Evolutionary conservation across 1,284 basidiomycete species (phyloP).

Genomic region (Ustanciosporium gigantosporum): DNA sequence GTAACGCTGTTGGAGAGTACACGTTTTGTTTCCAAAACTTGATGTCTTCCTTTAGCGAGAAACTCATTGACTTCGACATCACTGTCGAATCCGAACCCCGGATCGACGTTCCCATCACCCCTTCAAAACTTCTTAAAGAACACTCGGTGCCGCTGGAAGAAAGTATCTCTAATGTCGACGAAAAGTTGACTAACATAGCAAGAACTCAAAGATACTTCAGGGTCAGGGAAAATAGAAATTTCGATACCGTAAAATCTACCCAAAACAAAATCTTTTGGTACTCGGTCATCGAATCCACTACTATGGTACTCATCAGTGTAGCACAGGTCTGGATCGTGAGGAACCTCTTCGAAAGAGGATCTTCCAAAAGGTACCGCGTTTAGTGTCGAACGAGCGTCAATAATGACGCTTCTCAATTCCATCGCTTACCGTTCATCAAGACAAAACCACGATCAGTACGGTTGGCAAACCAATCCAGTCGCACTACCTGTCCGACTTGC

Average conservation of each 20-base stretch:
- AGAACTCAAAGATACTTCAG: constrained; percentile 59
- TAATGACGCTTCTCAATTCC: not conserved
- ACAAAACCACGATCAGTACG: too few relatives aligned
- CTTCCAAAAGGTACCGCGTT: constrained; percentile 55
- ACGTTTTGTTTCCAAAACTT: constrained; percentile 98
- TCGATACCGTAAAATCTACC: constrained; percentile 52
- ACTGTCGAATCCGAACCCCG: constrained; percentile 60
- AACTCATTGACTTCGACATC: constrained; percentile 60
- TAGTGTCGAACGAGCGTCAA: too few relatives aligned
- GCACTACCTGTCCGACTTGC: too few relatives aligned
- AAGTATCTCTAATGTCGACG: constrained; percentile 40
- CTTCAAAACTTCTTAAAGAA: constrained; percentile 48
- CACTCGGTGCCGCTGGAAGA: constrained; percentile 56
- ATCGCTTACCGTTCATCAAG: too few relatives aligned
- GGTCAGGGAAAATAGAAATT: constrained; percentile 57
- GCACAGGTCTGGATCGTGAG: constrained; percentile 57
- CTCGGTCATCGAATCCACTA: constrained; percentile 45
- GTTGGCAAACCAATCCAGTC: too few relatives aligned
- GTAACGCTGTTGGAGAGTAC: constrained; percentile 91
- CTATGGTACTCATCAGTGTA: constrained; percentile 51
- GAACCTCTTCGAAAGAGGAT: constrained; percentile 51
- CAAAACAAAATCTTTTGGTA: constrained; percentile 55
- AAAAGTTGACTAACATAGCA: constrained; percentile 41
- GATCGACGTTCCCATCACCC: constrained; percentile 49
- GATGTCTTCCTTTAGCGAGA: constrained; percentile 45